Percentiles rank a stretch among this genome's conserved stretches.
These are phyloP conservation scores for Torulaspora indica DNA, from an alignment of 805 yeast genomes.

Conservation along the genomic window DNA sequence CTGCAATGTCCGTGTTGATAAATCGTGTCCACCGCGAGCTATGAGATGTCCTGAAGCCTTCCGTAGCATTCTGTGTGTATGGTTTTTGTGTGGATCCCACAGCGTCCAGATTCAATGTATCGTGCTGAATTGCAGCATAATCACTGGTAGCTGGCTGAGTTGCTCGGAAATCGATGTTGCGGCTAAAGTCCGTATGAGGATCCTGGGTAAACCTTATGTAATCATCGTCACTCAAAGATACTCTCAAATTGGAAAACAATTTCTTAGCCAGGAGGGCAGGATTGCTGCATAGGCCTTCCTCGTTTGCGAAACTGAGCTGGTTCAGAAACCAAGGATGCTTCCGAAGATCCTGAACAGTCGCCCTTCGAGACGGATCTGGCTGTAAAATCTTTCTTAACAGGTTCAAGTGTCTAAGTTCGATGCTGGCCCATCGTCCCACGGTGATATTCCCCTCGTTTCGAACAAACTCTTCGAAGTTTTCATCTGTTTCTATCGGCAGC, in stretches of 20 bases:
- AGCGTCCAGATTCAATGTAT: slow-evolving; percentile 9
- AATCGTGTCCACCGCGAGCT: slow-evolving; percentile 25
- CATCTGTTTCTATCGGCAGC: slow-evolving; percentile 51
- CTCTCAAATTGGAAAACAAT: slow-evolving; percentile 47
- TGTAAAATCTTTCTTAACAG: slow-evolving; percentile 50
- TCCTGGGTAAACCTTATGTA: slow-evolving; percentile 31
- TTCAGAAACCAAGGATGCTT: slow-evolving; percentile 54
- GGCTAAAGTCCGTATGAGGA: background rate
- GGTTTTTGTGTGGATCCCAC: slow-evolving; percentile 26
- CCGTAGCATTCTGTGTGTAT: slow-evolving; percentile 15
- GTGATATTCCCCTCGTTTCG: slow-evolving; percentile 44
- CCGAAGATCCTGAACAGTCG: slow-evolving; percentile 39
- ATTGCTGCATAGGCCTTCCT: slow-evolving; percentile 50
- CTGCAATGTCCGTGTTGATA: slow-evolving; percentile 27
- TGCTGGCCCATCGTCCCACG: slow-evolving; percentile 51
- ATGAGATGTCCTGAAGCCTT: slow-evolving; percentile 10
- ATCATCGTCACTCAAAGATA: slow-evolving; percentile 50
- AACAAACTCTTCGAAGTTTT: slow-evolving; percentile 42
- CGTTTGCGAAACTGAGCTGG: slow-evolving; percentile 41
- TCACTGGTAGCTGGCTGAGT: slow-evolving; percentile 46
- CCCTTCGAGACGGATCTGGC: slow-evolving; percentile 45
- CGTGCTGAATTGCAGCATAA: slow-evolving; percentile 38
- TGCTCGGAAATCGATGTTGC: slow-evolving; percentile 18
- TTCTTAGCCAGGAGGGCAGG: slow-evolving; percentile 48
- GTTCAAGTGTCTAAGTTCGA: slow-evolving; percentile 47